Conservation (phyloP, 768 basidiomycete species). For the Mycena maculata region DNA sequence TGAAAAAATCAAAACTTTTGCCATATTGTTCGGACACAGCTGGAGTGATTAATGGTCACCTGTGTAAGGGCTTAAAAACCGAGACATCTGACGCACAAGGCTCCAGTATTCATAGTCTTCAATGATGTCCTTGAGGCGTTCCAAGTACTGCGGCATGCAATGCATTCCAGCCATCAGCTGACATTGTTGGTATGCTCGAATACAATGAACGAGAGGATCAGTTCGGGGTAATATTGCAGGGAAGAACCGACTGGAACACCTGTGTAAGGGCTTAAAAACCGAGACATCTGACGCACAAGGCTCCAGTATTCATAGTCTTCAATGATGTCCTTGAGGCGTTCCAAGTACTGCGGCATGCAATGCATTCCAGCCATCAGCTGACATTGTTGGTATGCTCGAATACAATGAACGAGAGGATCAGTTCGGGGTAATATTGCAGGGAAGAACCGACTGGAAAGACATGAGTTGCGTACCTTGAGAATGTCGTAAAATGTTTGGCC, state of each 20-base stretch:
- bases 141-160: slow-evolving; percentile 40
- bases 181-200: slow-evolving; percentile 37
- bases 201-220: slow-evolving; percentile 36
- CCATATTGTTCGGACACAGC: slow-evolving; percentile 27
- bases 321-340: slow-evolving; percentile 20
- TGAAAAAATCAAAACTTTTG: slow-evolving; percentile 48
- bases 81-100: background rate
- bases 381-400: slow-evolving; percentile 37
- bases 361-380: slow-evolving; percentile 41
- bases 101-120: background rate
- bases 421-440: slow-evolving; percentile 39
- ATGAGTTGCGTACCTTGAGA: too few species aligned
- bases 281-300: background rate
- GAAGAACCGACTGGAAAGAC: slow-evolving; percentile 41
- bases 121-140: slow-evolving; percentile 20
- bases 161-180: slow-evolving; percentile 41
- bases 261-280: background rate
- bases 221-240: slow-evolving; percentile 39
- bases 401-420: slow-evolving; percentile 36
- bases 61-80: background rate
- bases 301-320: background rate
- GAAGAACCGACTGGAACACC: slow-evolving; percentile 38
- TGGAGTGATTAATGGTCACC: background rate
- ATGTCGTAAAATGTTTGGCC: too few species aligned
- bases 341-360: slow-evolving; percentile 40